phyloP scores from a whole-genome alignment of 192 early-diverging fungal species.

The Gryganskiella cystojenkinii region DNA sequence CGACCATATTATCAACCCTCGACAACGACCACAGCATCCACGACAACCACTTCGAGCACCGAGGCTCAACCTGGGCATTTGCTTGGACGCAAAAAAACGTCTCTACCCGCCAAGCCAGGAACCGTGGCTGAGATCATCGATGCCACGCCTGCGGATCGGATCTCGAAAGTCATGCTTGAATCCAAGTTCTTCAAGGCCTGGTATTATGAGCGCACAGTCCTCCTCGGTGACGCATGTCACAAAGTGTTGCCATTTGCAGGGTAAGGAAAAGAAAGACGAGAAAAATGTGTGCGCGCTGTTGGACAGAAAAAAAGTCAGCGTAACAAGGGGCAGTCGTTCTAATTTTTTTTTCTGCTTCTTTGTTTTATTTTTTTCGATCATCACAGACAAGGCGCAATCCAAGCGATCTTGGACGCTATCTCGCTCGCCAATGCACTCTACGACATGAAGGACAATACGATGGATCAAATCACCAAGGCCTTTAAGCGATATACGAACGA shows the following conservation, averaged over 20 bases:
- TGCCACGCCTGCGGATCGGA: constrained; percentile 25
- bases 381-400: constrained; percentile 35
- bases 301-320: too few species aligned
- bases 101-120: constrained; percentile 27
- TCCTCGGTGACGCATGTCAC: constrained; percentile 51
- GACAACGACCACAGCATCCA: neutral
- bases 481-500: constrained; percentile 35
- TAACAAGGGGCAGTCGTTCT: too few species aligned
- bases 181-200: constrained; percentile 50
- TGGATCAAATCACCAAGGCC: constrained; percentile 29
- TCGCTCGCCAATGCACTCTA: constrained; percentile 42
- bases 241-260: constrained; percentile 48
- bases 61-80: neutral
- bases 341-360: neutral
- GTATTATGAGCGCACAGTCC: constrained; percentile 45
- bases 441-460: constrained; percentile 30
- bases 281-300: too few species aligned
- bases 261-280: neutral
- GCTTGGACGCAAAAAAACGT: neutral
- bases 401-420: constrained; percentile 37
- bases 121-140: constrained; percentile 45
- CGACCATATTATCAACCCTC: too few species aligned
- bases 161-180: constrained; percentile 53
- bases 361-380: neutral
- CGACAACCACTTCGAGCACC: neutral